Conservation (phyloP, 352 stramenopile genomes). For the Phytopythium boreale region DNA sequence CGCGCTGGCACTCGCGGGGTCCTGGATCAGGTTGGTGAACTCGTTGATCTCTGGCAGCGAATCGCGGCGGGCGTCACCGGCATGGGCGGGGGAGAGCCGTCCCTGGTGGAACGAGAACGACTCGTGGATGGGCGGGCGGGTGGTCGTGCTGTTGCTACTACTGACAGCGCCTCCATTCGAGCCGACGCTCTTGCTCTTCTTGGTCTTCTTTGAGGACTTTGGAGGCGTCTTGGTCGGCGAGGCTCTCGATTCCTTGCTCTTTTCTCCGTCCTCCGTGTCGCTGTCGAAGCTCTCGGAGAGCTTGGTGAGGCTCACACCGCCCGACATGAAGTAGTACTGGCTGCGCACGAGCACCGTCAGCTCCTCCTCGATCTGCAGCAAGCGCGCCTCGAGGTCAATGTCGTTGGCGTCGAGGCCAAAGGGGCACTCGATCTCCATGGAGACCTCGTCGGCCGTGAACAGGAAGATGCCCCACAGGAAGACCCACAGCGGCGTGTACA, state of each 20-base stretch:
- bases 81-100: slow-evolving; percentile 42
- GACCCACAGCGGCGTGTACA: slow-evolving; percentile 78
- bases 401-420: slow-evolving; percentile 81
- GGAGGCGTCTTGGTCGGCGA: not conserved
- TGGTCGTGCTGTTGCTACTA: not conserved
- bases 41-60: slow-evolving; percentile 77
- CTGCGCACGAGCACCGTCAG: slow-evolving; percentile 77
- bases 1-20: slow-evolving; percentile 8
- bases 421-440: slow-evolving; percentile 82
- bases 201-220: not conserved
- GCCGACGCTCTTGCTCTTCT: not conserved
- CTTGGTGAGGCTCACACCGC: slow-evolving; percentile 36
- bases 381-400: slow-evolving; percentile 69
- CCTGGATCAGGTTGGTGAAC: slow-evolving; percentile 60
- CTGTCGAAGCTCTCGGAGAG: slow-evolving; percentile 2
- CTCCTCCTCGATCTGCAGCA: slow-evolving; percentile 81
- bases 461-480: slow-evolving; percentile 80
- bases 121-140: not conserved
- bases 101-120: slow-evolving; percentile 65
- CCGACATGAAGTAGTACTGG: slow-evolving; percentile 78
- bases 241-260: not conserved
- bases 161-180: not conserved
- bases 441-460: slow-evolving; percentile 79
- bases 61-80: slow-evolving; percentile 23
- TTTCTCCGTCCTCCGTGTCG: not conserved